Conservation (phyloP, 2,329 filamentous ascomycete genomes). For the Ceratocystis cacaofunesta region DNA sequence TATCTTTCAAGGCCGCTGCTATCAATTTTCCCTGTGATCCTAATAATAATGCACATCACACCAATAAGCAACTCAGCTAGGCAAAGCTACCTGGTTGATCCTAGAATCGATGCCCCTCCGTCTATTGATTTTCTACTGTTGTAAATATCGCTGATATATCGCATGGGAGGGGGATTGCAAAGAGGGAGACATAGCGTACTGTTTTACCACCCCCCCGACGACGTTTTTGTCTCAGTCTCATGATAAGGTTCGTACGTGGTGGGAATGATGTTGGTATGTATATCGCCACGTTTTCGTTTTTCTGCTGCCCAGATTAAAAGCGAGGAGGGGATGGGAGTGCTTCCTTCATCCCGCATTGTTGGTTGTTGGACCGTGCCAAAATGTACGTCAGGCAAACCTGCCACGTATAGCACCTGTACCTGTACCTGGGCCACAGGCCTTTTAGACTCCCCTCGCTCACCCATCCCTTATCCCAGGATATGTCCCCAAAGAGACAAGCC, state of each 20-base stretch:
- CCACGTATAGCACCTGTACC: background rate
- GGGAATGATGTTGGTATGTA: background rate
- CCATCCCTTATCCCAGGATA: background rate
- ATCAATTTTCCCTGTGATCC: background rate
- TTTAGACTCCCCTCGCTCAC: background rate
- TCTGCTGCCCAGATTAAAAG: background rate
- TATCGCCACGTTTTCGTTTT: conserved; percentile 1
- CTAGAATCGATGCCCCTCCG: background rate
- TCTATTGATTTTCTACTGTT: background rate
- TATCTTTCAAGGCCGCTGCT: background rate
- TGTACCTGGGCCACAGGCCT: background rate
- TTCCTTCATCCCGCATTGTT: background rate
- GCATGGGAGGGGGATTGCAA: background rate
- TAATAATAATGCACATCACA: background rate
- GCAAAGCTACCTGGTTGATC: background rate
- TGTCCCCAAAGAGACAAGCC: background rate
- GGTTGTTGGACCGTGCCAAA: background rate
- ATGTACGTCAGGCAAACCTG: background rate
- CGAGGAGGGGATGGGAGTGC: background rate
- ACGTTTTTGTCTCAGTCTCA: background rate
- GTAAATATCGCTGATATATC: background rate
- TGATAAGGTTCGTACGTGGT: background rate
- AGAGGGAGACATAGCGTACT: background rate
- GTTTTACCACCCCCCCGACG: background rate
- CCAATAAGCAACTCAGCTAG: background rate